Percentiles rank a stretch among this genome's conserved stretches.
These are phyloP conservation scores for Deinandra increscens DNA, from an alignment of 129 eudicot genomes.

Conservation along the genomic window DNA sequence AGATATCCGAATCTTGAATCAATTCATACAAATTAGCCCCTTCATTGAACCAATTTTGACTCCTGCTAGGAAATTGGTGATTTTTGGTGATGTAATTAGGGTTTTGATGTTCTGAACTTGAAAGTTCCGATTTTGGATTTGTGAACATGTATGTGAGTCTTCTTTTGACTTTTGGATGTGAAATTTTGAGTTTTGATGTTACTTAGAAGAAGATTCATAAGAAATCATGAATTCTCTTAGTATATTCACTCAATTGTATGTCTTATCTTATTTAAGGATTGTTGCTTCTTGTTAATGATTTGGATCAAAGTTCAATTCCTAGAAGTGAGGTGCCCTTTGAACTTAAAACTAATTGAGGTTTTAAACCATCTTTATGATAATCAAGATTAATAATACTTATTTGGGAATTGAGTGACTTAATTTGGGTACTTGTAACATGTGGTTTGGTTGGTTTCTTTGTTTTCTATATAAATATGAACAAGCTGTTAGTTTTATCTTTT, in stretches of 20 bases:
- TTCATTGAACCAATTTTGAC: neutral
- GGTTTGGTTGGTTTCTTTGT: neutral
- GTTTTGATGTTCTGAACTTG: neutral
- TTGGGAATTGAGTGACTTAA: neutral
- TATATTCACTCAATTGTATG: neutral
- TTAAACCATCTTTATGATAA: neutral
- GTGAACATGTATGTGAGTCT: too few relatives aligned
- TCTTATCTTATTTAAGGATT: neutral
- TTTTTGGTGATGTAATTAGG: constrained; percentile 3
- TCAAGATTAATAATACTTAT: neutral
- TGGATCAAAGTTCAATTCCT: neutral
- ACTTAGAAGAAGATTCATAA: neutral
- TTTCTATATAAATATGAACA: neutral
- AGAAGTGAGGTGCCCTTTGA: neutral
- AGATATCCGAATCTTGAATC: neutral
- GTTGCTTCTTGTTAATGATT: neutral
- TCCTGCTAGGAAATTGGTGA: neutral
- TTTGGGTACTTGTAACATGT: neutral
- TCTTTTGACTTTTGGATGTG: constrained; percentile 15
- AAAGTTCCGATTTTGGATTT: neutral
- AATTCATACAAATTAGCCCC: neutral
- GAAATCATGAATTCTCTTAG: neutral
- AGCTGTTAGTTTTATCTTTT: neutral
- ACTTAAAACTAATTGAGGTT: neutral
- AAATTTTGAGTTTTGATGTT: neutral